Base-by-base conservation (phyloP, 75 land plant genomes). In the Chamaecyparis obtusa region DNA sequence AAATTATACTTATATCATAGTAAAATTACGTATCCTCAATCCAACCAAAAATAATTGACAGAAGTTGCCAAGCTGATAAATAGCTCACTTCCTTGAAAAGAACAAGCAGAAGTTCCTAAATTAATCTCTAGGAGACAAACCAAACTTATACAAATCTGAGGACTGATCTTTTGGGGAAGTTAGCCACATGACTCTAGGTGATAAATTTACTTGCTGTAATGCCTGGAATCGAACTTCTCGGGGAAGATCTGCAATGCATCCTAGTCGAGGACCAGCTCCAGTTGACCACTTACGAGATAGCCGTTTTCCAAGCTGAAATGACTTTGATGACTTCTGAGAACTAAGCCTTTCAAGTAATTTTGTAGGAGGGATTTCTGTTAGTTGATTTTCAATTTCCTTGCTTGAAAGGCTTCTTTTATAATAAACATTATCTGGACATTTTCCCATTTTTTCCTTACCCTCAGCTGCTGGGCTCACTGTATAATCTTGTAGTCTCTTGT, bases 191-290 rank as follows among this genome's bases (percentile, higher is more conserved):
- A 87, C 48, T 55, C 91, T 78, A 7, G 92, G 92, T 16, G 92
- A 91, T 19, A 91, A 88, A 71, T 91, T 89, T 35, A 89, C 92
- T 35, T 87, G 88, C 82, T 91, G 88, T 30, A 91, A 83, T 21
- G 92, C 92, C 83, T 83, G 81, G 86, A 57, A 76, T 32, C 85
- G 88, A 46, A 92, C 67, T 44, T 89, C 90, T 19, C 81, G 33
- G 56, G 90, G 90, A 46, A 87, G 87, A 80, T 74, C 89, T 39
- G 89, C 46, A 43, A 89, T 76, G 57, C 82, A 87, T 2, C 88
- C 84, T n/a, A 89, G 87, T 19, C 90, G 85, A 77, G 87, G 86
- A 64, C 88, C 90, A 36, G 86, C 19, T n/a, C 88, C 90, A 16
- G 86, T 60, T 37, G 89, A 51, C 88, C 90, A 89, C 43, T 89